Percentiles rank a stretch among this genome's conserved stretches.
phyloP scores from a whole-genome alignment of 2,329 filamentous ascomycete species.

The Arthrobotrys iridis region DNA sequence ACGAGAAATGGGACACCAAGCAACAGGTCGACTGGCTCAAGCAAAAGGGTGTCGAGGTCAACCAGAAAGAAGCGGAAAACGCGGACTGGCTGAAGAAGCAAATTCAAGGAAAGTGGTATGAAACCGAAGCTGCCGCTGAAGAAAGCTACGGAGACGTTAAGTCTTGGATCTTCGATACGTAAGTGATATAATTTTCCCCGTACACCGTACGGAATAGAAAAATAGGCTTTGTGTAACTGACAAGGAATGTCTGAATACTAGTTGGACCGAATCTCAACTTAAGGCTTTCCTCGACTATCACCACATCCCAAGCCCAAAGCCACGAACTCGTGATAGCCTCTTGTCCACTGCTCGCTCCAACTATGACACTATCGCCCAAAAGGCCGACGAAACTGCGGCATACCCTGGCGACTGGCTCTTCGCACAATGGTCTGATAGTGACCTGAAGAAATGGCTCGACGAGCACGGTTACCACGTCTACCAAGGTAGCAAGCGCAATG shows the following conservation, averaged over 20 bases:
- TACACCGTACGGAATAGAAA: neutral
- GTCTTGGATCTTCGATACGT: conserved; percentile 92
- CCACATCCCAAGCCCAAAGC: conserved; percentile 85
- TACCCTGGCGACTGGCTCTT: conserved; percentile 98
- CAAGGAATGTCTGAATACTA: conserved; percentile 60
- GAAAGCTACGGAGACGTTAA: conserved; percentile 77
- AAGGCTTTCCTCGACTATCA: conserved; percentile 93
- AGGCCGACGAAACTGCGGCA: conserved; percentile 76
- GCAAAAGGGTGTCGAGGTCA: conserved; percentile 75
- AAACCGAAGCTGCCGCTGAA: conserved; percentile 79
- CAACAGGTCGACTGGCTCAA: conserved; percentile 75
- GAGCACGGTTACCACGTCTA: conserved; percentile 85
- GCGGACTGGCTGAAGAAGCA: conserved; percentile 75
- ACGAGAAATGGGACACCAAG: conserved; percentile 77
- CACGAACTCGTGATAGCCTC: conserved; percentile 83
- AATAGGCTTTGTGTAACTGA: conserved; percentile 40
- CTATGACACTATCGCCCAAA: conserved; percentile 81
- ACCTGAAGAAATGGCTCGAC: conserved; percentile 78
- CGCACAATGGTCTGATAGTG: conserved; percentile 70
- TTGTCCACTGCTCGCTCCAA: conserved; percentile 80
- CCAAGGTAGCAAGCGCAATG: conserved; percentile 84
- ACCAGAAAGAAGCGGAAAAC: conserved; percentile 73
- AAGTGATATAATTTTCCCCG: conserved; percentile 57
- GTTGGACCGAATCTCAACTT: conserved; percentile 91
- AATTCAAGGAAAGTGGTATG: conserved; percentile 79